These are phyloP conservation scores for Niveomyces coronatus DNA, from an alignment of 2,329 filamentous ascomycete genomes.

Conservation along the genomic window DNA sequence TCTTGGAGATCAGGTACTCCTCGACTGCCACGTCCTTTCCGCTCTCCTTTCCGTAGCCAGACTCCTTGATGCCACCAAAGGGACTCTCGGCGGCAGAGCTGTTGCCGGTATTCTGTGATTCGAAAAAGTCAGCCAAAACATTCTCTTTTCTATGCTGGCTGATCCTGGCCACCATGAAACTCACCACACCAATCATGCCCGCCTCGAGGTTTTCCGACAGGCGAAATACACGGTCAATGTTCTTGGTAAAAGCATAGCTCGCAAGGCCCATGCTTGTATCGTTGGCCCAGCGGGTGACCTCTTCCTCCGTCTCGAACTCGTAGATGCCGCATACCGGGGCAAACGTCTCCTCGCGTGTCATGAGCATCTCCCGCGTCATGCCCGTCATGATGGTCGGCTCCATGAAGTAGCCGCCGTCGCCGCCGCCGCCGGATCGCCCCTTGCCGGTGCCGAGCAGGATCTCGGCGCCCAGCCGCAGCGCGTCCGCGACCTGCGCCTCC, in stretches of 20 bases:
- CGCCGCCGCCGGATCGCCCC: slow-evolving; percentile 25
- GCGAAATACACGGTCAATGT: slow-evolving; percentile 30
- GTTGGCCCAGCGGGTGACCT: slow-evolving; percentile 59
- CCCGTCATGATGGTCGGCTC: slow-evolving; percentile 57
- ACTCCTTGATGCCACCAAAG: slow-evolving; percentile 39
- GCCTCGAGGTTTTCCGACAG: slow-evolving; percentile 39
- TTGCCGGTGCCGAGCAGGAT: slow-evolving; percentile 8
- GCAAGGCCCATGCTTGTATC: slow-evolving; percentile 57
- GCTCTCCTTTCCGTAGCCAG: slow-evolving; percentile 36
- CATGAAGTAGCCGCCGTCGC: slow-evolving; percentile 50
- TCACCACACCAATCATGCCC: slow-evolving; percentile 26
- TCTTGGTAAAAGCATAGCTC: slow-evolving; percentile 56
- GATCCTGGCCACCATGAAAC: slow-evolving; percentile 18
- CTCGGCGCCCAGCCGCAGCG: slow-evolving; percentile 21
- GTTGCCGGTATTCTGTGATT: slow-evolving; percentile 25
- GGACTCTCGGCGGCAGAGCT: slow-evolving; percentile 32
- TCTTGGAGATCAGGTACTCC: slow-evolving; percentile 36
- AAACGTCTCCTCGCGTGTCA: slow-evolving; percentile 62
- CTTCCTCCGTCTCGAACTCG: slow-evolving; percentile 57
- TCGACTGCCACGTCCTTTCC: slow-evolving; percentile 37
- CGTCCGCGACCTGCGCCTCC: slow-evolving; percentile 46
- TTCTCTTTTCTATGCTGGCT: no score
- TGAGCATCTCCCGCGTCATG: slow-evolving; percentile 55
- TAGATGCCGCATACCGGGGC: slow-evolving; percentile 61
- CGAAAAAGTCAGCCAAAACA: neutral